Percentiles rank a stretch among this genome's conserved stretches.
These are phyloP conservation scores for Pisolithus sp. DNA, from an alignment of 768 basidiomycete species.

Conservation along the genomic window DNA sequence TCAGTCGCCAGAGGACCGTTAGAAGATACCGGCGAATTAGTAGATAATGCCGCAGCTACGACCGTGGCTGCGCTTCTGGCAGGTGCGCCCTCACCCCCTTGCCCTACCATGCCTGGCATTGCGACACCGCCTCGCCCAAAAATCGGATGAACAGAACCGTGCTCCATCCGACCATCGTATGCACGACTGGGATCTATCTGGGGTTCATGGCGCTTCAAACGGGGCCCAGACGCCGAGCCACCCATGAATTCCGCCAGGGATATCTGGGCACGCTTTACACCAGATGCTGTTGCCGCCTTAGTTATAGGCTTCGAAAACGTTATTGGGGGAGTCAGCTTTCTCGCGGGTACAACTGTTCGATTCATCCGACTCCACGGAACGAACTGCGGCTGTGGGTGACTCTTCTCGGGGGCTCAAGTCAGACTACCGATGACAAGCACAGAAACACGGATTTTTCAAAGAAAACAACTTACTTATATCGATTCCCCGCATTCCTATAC, in stretches of 20 bases:
- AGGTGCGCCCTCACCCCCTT: conserved; percentile 8
- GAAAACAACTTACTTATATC: conserved; percentile 25
- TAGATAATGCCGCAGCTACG: conserved; percentile 1
- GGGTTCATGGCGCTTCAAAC: conserved; percentile 65
- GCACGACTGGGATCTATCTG: conserved; percentile 64
- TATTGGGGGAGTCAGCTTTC: not conserved
- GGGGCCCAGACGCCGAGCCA: conserved; percentile 67
- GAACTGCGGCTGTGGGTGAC: not conserved
- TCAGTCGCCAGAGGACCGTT: conserved; percentile 3
- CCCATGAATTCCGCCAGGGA: conserved; percentile 82
- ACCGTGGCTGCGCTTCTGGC: not conserved
- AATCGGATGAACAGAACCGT: conserved; percentile 58
- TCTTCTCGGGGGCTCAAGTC: conserved; percentile 20
- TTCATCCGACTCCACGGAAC: conserved; percentile 9
- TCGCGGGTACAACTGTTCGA: conserved; percentile 4
- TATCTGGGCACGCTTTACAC: conserved; percentile 40
- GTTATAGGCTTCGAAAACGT: conserved; percentile 10
- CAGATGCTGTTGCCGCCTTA: conserved; percentile 8
- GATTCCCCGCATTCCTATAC: conserved; percentile 32
- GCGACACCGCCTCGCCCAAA: conserved; percentile 73
- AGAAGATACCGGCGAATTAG: not conserved
- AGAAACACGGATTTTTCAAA: not conserved
- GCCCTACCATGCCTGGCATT: conserved; percentile 59
- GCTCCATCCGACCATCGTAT: conserved; percentile 54
- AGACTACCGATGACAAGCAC: not conserved